phyloP scores from a whole-genome alignment of 1,139 yeast genomes.

The Pichia sp. region DNA sequence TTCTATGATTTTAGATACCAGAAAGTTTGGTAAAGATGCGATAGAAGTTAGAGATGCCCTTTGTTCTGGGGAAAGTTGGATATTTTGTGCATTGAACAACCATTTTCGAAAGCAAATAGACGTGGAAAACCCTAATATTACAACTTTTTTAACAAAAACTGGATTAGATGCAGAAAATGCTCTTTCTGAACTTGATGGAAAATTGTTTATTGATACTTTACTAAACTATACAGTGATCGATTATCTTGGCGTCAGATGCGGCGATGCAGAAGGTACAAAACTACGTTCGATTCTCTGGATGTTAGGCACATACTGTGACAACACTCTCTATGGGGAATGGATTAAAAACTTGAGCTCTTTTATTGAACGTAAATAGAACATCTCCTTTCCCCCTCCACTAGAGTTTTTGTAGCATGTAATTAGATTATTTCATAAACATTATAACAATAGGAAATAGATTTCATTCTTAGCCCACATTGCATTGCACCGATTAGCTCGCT shows the following conservation, averaged over 20 bases:
- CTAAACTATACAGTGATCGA: conserved; percentile 5
- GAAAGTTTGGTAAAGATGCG: background rate
- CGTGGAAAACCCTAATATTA: background rate
- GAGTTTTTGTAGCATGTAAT: no score
- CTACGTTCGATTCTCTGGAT: conserved; percentile 12
- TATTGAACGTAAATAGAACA: conserved; percentile 12
- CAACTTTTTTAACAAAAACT: conserved; percentile 3
- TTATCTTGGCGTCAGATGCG: background rate
- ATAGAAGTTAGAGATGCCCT: conserved; percentile 2
- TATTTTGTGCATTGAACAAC: conserved; percentile 9
- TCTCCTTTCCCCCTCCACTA: no score
- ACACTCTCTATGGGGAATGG: conserved; percentile 14
- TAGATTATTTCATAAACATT: no score
- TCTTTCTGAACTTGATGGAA: conserved; percentile 5
- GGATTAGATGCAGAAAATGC: background rate
- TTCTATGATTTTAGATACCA: conserved; percentile 2
- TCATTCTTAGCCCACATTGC: no score
- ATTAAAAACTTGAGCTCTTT: conserved; percentile 17
- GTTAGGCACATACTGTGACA: conserved; percentile 11
- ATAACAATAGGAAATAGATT: no score
- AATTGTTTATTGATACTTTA: conserved; percentile 8
- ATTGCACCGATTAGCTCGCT: no score
- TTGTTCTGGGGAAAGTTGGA: conserved; percentile 3
- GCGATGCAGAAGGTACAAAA: conserved; percentile 1
- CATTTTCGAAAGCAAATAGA: conserved; percentile 8